Conservation (phyloP, 345 rosid genomes). For the Ceriops tagal region DNA sequence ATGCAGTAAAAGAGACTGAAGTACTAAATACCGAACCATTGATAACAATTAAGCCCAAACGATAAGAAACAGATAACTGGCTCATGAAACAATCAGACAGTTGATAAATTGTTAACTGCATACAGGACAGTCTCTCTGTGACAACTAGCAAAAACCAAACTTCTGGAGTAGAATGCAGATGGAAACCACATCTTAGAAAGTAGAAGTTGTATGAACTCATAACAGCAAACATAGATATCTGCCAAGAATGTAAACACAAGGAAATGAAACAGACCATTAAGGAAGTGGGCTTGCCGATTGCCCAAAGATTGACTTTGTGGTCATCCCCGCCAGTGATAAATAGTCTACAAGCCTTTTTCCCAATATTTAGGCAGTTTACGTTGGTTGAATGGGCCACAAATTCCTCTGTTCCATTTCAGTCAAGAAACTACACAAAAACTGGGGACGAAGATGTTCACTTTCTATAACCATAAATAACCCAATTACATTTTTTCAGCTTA, state of each 20-base stretch:
- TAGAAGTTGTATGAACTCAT: not conserved
- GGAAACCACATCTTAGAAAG: not conserved
- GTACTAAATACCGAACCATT: not conserved
- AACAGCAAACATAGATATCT: not conserved
- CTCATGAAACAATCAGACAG: not conserved
- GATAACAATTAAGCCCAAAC: not conserved
- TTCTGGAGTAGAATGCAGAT: not conserved
- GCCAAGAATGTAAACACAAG: not conserved
- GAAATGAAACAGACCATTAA: constrained; percentile 52
- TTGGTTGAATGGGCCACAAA: constrained; percentile 84
- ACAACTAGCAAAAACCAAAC: not conserved
- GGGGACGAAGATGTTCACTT: too few relatives aligned
- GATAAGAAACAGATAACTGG: not conserved
- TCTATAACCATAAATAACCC: not conserved
- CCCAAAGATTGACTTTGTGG: constrained; percentile 87
- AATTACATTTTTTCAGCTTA: too few relatives aligned
- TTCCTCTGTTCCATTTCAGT: constrained; percentile 65
- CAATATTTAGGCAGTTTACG: constrained; percentile 77
- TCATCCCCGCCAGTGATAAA: constrained; percentile 91
- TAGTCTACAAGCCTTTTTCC: constrained; percentile 74
- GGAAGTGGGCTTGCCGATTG: constrained; percentile 80
- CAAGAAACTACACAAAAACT: constrained; percentile 32
- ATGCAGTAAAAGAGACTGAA: not conserved
- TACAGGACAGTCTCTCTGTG: not conserved
- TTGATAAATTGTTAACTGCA: not conserved